Evolutionary conservation across 306 rosid species (phyloP).

Genomic region (Cicer arietinum): DNA sequence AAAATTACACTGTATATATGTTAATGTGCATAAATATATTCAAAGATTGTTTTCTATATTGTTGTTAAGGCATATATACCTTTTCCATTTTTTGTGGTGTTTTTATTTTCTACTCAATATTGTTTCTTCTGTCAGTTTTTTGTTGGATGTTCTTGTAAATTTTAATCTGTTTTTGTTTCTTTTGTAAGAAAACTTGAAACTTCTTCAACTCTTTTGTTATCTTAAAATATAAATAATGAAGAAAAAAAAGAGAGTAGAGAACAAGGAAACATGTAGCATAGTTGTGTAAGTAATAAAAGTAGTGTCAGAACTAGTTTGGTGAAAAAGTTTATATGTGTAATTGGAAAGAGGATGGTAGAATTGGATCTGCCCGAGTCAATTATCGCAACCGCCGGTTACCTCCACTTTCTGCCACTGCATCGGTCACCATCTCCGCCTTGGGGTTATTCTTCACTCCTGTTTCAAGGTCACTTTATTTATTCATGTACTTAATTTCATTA

Average conservation of each 20-base stretch:
- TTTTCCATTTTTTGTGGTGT: neutral
- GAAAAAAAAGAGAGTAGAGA: neutral
- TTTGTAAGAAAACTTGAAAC: conserved; percentile 3
- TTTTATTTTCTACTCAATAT: neutral
- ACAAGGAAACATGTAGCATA: neutral
- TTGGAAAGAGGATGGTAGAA: conserved; percentile 35
- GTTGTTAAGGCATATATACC: neutral
- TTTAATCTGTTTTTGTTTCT: neutral
- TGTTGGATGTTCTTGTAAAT: conserved; percentile 5
- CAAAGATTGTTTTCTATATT: conserved; percentile 10
- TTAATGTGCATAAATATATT: conserved; percentile 10
- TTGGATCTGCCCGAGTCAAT: conserved; percentile 41
- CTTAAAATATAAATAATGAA: neutral
- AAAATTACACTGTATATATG: neutral
- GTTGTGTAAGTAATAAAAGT: neutral
- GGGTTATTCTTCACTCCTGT: conserved; percentile 30
- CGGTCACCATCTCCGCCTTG: neutral
- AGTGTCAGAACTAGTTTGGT: neutral
- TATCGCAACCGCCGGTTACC: neutral
- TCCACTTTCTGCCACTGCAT: neutral
- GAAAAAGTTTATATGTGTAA: conserved; percentile 1
- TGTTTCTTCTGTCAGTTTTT: neutral
- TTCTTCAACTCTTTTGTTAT: neutral
- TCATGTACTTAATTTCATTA: neutral
- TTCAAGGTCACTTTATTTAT: conserved; percentile 26